These are phyloP conservation scores for Pelargonium fulgidum DNA, from an alignment of 441 rosid species.

Conservation along the genomic window DNA sequence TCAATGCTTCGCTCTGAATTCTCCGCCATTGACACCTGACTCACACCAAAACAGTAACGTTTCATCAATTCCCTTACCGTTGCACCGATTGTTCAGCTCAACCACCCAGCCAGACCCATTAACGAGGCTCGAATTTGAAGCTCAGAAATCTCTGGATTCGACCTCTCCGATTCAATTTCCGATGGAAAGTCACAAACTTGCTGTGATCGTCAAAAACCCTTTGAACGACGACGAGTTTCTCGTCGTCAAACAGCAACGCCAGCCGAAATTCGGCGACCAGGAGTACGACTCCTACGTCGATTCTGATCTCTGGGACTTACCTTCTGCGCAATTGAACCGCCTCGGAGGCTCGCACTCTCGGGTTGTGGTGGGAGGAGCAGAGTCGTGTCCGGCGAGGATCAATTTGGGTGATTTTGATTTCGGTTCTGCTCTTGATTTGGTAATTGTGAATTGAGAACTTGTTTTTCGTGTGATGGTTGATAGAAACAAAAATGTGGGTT, in stretches of 20 bases:
- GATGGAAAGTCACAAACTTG: conserved; percentile 50
- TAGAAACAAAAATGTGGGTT: neutral
- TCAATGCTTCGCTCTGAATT: too few species aligned
- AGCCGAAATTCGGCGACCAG: conserved; percentile 45
- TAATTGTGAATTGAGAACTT: conserved; percentile 10
- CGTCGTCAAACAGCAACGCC: conserved; percentile 48
- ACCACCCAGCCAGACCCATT: neutral
- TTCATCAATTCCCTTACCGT: too few species aligned
- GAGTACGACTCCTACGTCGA: conserved; percentile 64
- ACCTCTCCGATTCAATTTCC: neutral
- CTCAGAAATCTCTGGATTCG: neutral
- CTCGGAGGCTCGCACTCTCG: conserved; percentile 22
- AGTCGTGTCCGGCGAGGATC: conserved; percentile 32
- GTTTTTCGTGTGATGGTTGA: neutral
- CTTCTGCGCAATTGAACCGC: conserved; percentile 37
- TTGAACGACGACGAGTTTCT: conserved; percentile 36
- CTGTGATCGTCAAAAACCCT: conserved; percentile 38
- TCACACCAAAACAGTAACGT: too few species aligned
- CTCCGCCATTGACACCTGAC: too few species aligned
- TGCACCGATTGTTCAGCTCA: too few species aligned
- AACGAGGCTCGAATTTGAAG: neutral
- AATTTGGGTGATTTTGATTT: conserved; percentile 38
- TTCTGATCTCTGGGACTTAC: conserved; percentile 81
- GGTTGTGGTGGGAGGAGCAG: conserved; percentile 22
- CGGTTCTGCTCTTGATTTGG: conserved; percentile 40